Evolutionary conservation across 495 filamentous ascomycete species (phyloP), one percentile per base, ranked within the genome.

Genomic region (Terfezia claveryi): DNA sequence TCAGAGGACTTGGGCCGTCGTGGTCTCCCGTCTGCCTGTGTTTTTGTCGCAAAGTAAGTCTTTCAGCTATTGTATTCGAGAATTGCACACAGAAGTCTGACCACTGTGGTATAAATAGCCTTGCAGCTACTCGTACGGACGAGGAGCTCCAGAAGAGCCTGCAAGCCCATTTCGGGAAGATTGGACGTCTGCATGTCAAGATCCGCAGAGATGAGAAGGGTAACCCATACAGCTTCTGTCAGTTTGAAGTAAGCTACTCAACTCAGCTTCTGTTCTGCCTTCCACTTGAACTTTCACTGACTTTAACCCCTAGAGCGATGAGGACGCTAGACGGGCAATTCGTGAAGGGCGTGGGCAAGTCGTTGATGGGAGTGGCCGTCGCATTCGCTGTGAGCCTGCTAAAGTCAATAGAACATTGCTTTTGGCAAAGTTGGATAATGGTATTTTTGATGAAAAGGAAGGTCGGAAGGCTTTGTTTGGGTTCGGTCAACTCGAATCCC

Each of bases 151-250:
- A 61, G 61, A 61, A 58, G 50, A 64, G 55, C 14, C 53, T 64
- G 12, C 57, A 64, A 56, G 36, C 52, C 5, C 61, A 64, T 17
- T 64, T 64, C 49, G 54, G 51, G 1, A 63, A 55, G 50, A 64
- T 61, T 51, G 62, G 62, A 16, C 53, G 61, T 17, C 52, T 64
- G 8, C 62, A 64, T 49, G 62, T 64, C 32, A 64, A 64, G 37
- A 64, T 64, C 38, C 62, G 62, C 8, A 64, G 62, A 49, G 62
- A 64, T 56, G 53, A 44, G 27, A 64, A 64, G 55, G 60, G 62
- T 8, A 64, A 64, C 36, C 62, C 62, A 5, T 64, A 64, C n/a
- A 64, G 62, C 41, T 64, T 64, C 56, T 64, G 62, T 46, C 62
- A 64, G 52, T 64, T 64, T 55, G 62, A 64, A 49, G 62, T 56